These are phyloP conservation scores for Penstemon barbatus DNA, from an alignment of 257 asterid genomes.

Conservation along the genomic window DNA sequence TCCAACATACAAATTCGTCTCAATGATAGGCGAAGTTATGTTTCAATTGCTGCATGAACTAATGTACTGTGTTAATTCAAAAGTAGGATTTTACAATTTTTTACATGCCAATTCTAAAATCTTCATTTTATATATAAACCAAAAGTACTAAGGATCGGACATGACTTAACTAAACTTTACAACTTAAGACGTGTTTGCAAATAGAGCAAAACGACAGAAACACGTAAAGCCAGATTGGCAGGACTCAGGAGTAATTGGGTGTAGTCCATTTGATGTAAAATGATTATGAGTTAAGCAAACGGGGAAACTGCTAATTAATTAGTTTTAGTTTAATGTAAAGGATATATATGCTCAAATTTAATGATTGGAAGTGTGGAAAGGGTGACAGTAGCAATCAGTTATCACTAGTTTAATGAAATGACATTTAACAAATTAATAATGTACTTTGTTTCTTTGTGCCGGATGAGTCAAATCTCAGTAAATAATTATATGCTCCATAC, in stretches of 20 bases:
- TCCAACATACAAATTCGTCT: too few species aligned
- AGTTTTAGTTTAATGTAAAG: background rate
- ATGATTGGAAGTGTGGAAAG: conserved; percentile 16
- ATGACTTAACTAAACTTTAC: too few species aligned
- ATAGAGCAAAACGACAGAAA: background rate
- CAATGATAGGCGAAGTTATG: too few species aligned
- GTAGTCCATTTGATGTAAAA: background rate
- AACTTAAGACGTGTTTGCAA: background rate
- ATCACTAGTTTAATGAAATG: conserved; percentile 16
- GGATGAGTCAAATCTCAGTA: background rate
- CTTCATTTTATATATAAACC: too few species aligned
- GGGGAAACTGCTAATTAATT: background rate
- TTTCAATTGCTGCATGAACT: too few species aligned
- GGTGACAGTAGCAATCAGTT: background rate
- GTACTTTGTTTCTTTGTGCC: conserved; percentile 18
- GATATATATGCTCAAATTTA: background rate
- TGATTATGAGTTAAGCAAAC: background rate
- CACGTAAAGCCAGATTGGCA: background rate
- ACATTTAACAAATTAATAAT: conserved; percentile 9
- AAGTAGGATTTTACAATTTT: too few species aligned
- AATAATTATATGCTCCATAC: background rate
- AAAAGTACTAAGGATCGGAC: too few species aligned
- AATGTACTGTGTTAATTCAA: too few species aligned
- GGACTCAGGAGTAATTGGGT: background rate
- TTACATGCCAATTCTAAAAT: too few species aligned